Evolutionary conservation across 2,329 filamentous ascomycete species (phyloP).

Genomic region (Botryosphaeria agaves): DNA sequence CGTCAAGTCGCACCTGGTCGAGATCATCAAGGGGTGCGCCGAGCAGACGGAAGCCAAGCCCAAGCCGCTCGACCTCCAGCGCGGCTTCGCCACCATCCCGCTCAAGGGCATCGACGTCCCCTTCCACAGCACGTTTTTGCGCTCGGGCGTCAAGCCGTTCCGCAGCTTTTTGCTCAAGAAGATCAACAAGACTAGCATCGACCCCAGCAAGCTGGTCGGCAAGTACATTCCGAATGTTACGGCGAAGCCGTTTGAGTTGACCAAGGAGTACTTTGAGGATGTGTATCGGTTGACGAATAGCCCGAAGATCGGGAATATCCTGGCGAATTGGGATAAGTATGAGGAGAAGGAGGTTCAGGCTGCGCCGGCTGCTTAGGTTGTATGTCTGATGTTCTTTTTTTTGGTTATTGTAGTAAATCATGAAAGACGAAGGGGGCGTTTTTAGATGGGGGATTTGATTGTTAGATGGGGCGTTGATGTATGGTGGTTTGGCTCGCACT

Average conservation of each 20-base stretch:
- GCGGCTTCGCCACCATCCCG: conserved; percentile 92
- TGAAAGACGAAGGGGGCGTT: too few species aligned
- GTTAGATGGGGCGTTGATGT: too few species aligned
- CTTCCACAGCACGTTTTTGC: conserved; percentile 97
- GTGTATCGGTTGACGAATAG: conserved; percentile 87
- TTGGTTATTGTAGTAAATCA: too few species aligned
- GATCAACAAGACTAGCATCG: conserved; percentile 98
- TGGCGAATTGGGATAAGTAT: conserved; percentile 56
- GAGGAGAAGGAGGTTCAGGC: conserved; percentile 13
- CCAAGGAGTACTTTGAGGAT: conserved; percentile 98
- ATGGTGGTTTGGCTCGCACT: too few species aligned
- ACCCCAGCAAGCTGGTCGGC: conserved; percentile 87
- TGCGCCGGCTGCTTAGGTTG: neutral
- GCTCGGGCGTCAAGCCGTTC: conserved; percentile 98
- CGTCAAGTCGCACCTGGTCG: conserved; percentile 72
- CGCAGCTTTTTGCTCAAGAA: conserved; percentile 97
- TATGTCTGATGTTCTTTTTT: too few species aligned
- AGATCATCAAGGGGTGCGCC: conserved; percentile 81
- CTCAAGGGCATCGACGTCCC: conserved; percentile 95
- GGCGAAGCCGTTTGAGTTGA: conserved; percentile 83
- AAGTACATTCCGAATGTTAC: conserved; percentile 99
- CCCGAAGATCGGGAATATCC: conserved; percentile 54
- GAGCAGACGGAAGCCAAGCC: conserved; percentile 82
- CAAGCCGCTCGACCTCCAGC: conserved; percentile 71
- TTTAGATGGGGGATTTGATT: too few species aligned